phyloP scores from a whole-genome alignment of 2,329 filamentous ascomycete species.

The Cytospora schulzeri region DNA sequence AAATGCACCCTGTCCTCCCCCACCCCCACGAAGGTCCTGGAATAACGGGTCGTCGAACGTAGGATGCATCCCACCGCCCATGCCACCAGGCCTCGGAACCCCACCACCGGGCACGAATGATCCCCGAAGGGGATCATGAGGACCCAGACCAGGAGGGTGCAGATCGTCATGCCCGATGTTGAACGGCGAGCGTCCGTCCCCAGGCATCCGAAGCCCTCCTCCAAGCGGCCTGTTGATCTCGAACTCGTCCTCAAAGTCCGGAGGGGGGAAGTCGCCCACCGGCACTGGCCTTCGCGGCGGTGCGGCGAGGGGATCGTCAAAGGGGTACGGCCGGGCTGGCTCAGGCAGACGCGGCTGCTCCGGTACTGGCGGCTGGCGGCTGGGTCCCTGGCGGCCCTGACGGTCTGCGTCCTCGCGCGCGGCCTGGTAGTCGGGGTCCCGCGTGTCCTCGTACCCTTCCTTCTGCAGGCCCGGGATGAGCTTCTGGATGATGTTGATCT shows the following conservation, averaged over 20 bases:
- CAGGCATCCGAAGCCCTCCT: constrained; percentile 23
- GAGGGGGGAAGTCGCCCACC: constrained; percentile 75
- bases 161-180: constrained; percentile 85
- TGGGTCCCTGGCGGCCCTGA: constrained; percentile 30
- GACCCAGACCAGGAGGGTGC: constrained; percentile 83
- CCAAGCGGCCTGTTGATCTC: constrained; percentile 73
- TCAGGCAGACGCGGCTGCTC: constrained; percentile 50
- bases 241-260: constrained; percentile 91
- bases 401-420: constrained; percentile 45
- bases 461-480: constrained; percentile 77
- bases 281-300: constrained; percentile 67
- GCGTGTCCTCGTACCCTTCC: constrained; percentile 72
- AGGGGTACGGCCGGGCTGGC: constrained; percentile 61
- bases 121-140: constrained; percentile 76
- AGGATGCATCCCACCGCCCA: constrained; percentile 84
- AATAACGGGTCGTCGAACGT: constrained; percentile 93
- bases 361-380: constrained; percentile 47
- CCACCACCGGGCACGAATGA: constrained; percentile 63
- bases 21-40: constrained; percentile 53
- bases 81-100: constrained; percentile 59
- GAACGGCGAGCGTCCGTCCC: constrained; percentile 57
- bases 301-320: constrained; percentile 65
- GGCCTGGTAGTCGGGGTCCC: constrained; percentile 42
- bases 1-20: constrained; percentile 51
- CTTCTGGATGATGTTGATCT: constrained; percentile 80